Evolutionary conservation across 495 filamentous ascomycete species (phyloP).

Genomic region (Penicillium bovifimosum): DNA sequence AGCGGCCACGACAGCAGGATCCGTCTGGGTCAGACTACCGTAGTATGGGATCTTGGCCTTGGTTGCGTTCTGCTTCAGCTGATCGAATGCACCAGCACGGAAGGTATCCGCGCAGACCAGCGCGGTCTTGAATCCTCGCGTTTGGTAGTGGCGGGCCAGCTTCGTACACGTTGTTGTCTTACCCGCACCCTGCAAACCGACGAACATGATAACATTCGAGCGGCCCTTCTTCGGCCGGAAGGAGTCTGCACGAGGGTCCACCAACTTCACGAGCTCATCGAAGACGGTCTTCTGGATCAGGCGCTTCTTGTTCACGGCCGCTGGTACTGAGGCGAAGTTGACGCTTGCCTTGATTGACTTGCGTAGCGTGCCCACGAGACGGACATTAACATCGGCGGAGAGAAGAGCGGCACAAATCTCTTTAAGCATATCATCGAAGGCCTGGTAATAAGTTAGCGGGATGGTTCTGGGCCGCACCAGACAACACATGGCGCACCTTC

Average conservation of each 20-base stretch:
- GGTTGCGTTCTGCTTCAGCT: constrained; percentile 97
- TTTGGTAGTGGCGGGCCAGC: constrained; percentile 89
- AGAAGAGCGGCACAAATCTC: constrained; percentile 91
- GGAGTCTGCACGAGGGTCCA: constrained; percentile 90
- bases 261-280: constrained; percentile 90
- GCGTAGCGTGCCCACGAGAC: constrained; percentile 85
- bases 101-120: constrained; percentile 98
- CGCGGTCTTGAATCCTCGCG: constrained; percentile 87
- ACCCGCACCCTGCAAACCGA: constrained; percentile 92
- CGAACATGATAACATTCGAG: constrained; percentile 97
- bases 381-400: constrained; percentile 94
- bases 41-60: constrained; percentile 99
- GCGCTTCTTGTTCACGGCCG: constrained; percentile 93
- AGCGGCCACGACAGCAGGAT: constrained; percentile 84
- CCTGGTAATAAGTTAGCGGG: constrained; percentile 45
- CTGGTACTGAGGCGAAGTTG: constrained; percentile 85
- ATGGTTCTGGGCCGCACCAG: constrained; percentile 3
- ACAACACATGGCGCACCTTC: constrained; percentile 56
- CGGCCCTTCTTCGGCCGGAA: constrained; percentile 98
- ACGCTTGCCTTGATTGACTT: constrained; percentile 88
- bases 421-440: constrained; percentile 96
- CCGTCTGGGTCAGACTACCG: constrained; percentile 89
- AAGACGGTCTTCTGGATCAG: constrained; percentile 97
- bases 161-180: constrained; percentile 99
- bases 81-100: constrained; percentile 95